Evolutionary conservation across 768 basidiomycete species (phyloP).

Genomic region (Kwoniella pini): DNA sequence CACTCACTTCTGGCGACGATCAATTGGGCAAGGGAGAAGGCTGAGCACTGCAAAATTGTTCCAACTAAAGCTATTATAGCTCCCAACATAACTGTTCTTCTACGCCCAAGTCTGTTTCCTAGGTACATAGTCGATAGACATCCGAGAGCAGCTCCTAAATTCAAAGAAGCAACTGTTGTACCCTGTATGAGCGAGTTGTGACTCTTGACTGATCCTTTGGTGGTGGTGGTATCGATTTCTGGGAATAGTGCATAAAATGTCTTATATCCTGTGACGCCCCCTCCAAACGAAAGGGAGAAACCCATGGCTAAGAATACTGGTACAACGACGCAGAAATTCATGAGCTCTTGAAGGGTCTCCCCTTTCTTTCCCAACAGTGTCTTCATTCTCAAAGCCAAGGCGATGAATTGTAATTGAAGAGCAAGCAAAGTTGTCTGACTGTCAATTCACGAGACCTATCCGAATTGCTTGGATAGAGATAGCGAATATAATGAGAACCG

Average conservation of each 20-base stretch:
- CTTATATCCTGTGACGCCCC: conserved; percentile 20
- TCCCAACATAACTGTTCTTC: conserved; percentile 24
- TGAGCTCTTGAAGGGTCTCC: conserved; percentile 22
- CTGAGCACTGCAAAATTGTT: conserved; percentile 21
- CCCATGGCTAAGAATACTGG: conserved; percentile 32
- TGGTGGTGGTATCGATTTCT: conserved; percentile 23
- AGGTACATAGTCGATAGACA: conserved; percentile 26
- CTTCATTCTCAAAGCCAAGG: not conserved
- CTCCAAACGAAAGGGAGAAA: conserved; percentile 25
- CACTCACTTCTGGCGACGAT: conserved; percentile 23
- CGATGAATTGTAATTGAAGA: too few relatives aligned
- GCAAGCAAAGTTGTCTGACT: too few relatives aligned
- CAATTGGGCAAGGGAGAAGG: conserved; percentile 16
- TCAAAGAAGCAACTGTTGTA: conserved; percentile 18
- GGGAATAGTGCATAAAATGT: conserved; percentile 27
- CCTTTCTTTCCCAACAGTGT: conserved; percentile 16
- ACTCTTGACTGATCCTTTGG: conserved; percentile 18
- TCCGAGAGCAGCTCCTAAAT: conserved; percentile 25
- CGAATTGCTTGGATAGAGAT: too few relatives aligned
- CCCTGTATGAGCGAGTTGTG: conserved; percentile 31
- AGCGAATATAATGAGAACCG: too few relatives aligned
- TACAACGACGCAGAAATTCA: conserved; percentile 28
- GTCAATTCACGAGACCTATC: too few relatives aligned
- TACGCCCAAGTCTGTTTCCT: conserved; percentile 27
- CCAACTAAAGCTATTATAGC: conserved; percentile 17